phyloP scores from a whole-genome alignment of 78 protist genomes.

The Tieghemostelium lacteum region DNA sequence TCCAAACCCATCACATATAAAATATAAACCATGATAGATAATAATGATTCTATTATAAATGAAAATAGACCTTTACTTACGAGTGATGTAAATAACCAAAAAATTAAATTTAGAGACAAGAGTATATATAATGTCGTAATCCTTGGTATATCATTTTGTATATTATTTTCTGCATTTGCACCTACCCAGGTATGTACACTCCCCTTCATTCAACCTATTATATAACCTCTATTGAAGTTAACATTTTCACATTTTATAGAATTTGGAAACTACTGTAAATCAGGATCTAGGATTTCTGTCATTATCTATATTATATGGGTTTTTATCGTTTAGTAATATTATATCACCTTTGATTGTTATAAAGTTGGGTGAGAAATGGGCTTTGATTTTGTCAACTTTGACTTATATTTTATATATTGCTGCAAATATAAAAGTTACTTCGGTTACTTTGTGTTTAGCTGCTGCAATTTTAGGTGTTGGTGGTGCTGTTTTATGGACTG shows the following conservation, averaged over 20 bases:
- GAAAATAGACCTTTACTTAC: no score
- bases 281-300: conserved; percentile 28
- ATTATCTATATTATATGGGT: conserved; percentile 40
- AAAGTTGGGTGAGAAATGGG: conserved; percentile 26
- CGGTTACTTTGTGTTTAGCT: conserved; percentile 15
- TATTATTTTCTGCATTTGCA: conserved; percentile 54
- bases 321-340: conserved; percentile 47
- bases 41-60: not conserved
- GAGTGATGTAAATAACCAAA: not conserved
- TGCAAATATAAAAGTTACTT: conserved; percentile 28
- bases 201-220: no score
- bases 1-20: not conserved
- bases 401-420: conserved; percentile 54
- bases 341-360: conserved; percentile 58
- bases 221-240: not conserved
- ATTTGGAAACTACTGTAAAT: conserved; percentile 67
- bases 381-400: conserved; percentile 39
- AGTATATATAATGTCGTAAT: conserved; percentile 33
- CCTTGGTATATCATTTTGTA: conserved; percentile 48
- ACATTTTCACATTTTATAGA: not conserved
- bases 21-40: not conserved
- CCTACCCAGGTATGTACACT: conserved; percentile 64
- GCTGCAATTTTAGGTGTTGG: conserved; percentile 60
- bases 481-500: conserved; percentile 79
- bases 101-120: conserved; percentile 21